phyloP scores from a whole-genome alignment of 225 moss, liverwort and hornwort species.

The Pseudoscleropodium purum region DNA sequence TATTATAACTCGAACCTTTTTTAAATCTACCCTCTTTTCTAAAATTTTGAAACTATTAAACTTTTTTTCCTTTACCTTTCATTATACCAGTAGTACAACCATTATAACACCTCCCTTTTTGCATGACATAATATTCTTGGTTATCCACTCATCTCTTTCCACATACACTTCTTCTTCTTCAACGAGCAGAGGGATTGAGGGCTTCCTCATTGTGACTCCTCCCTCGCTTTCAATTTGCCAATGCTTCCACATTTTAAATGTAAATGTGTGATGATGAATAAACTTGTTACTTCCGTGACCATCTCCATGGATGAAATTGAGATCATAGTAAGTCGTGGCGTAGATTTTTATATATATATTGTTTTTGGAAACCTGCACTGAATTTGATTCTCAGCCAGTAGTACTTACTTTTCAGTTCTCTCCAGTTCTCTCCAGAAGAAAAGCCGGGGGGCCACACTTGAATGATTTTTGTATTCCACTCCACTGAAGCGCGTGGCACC shows the following conservation, averaged over 20 bases:
- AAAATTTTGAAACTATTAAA: fast-evolving
- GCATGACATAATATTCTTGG: background rate
- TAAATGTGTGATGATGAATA: background rate
- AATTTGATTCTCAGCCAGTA: background rate
- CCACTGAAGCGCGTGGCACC: background rate
- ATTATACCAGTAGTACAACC: background rate
- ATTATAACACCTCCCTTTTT: too few species aligned
- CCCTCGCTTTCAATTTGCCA: background rate
- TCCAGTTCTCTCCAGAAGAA: background rate
- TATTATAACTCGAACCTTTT: background rate
- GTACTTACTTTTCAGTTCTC: background rate
- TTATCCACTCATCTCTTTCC: background rate
- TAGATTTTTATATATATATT: background rate
- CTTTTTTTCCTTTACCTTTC: background rate
- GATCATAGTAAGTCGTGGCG: background rate
- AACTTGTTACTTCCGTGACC: too few species aligned
- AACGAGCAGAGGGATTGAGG: fast-evolving
- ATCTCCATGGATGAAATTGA: background rate
- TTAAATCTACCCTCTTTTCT: fast-evolving
- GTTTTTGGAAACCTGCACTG: background rate
- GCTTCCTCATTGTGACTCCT: background rate
- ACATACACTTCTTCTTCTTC: too few species aligned
- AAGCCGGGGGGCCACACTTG: background rate
- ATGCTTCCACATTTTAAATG: background rate
- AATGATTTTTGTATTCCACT: background rate